phyloP scores from a whole-genome alignment of 1,284 basidiomycete species.

The Earliella scabrosa region DNA sequence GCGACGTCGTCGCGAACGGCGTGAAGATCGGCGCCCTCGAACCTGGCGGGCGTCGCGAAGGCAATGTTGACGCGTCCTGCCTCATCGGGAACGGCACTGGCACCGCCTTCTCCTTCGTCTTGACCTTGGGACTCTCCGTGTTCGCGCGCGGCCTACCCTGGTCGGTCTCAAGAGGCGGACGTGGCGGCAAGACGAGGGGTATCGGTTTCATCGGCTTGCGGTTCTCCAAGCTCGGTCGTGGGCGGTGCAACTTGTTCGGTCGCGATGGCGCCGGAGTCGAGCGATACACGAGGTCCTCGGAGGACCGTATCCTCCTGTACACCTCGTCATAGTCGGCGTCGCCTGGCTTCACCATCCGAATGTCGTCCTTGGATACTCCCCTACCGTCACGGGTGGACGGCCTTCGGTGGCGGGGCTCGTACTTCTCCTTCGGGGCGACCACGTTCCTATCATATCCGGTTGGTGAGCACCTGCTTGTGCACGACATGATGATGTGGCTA shows the following conservation, averaged over 20 bases:
- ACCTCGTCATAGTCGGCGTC: not conserved
- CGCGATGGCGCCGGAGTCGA: not conserved
- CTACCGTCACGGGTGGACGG: not conserved
- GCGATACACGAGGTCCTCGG: not conserved
- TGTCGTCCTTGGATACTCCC: not conserved
- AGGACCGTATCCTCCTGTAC: not conserved
- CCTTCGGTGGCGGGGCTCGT: not conserved
- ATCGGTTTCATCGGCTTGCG: not conserved
- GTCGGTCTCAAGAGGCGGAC: not conserved
- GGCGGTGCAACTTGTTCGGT: not conserved
- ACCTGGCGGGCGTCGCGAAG: slow-evolving; percentile 1
- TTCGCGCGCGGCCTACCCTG: not conserved
- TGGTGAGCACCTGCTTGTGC: not conserved
- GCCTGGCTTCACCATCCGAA: not conserved
- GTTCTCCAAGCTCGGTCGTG: not conserved
- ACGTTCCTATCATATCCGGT: not conserved
- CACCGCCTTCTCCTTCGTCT: not conserved
- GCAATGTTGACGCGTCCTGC: not conserved
- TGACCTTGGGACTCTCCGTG: not conserved
- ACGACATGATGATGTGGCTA: not conserved
- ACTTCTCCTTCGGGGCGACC: not conserved
- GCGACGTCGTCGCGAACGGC: slow-evolving; percentile 1
- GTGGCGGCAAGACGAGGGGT: not conserved
- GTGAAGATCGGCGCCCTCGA: not conserved
- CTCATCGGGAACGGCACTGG: not conserved